Conservation (phyloP, 139 green algal genomes). For the Zygnema circumcarinatum region DNA sequence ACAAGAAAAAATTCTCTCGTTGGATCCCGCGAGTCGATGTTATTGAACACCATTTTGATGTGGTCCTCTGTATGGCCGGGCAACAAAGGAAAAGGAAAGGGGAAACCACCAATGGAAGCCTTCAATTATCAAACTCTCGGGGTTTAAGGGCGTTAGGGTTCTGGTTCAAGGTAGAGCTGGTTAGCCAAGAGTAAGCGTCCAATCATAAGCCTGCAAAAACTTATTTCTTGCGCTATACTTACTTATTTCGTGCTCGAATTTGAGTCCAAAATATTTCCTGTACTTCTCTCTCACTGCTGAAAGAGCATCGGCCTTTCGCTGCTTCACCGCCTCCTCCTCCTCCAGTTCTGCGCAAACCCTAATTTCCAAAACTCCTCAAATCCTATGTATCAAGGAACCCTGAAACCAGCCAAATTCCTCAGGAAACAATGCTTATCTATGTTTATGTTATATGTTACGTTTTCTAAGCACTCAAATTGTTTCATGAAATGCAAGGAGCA, state of each 20-base stretch:
- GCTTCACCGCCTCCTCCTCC: not conserved
- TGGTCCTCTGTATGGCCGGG: not conserved
- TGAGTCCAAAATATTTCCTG: not conserved
- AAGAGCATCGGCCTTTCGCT: not conserved
- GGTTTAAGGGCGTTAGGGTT: too few species aligned
- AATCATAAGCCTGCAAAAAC: too few species aligned
- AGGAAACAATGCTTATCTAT: not conserved
- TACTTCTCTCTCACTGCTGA: not conserved
- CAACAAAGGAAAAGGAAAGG: not conserved
- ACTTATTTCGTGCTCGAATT: not conserved
- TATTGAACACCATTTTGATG: not conserved
- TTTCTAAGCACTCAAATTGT: not conserved
- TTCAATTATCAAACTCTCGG: too few species aligned
- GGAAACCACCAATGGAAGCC: too few species aligned
- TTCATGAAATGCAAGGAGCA: not conserved
- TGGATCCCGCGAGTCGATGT: not conserved
- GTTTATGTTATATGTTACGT: not conserved
- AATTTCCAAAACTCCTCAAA: not conserved
- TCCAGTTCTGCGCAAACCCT: not conserved
- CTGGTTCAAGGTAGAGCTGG: too few species aligned
- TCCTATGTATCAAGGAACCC: too few species aligned
- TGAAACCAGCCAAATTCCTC: not conserved
- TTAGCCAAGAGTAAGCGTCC: too few species aligned
- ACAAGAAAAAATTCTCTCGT: not conserved
- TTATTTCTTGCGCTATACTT: too few species aligned